phyloP scores from a whole-genome alignment of 2,329 filamentous ascomycete genomes.

The Aspergillus eucalypticola region DNA sequence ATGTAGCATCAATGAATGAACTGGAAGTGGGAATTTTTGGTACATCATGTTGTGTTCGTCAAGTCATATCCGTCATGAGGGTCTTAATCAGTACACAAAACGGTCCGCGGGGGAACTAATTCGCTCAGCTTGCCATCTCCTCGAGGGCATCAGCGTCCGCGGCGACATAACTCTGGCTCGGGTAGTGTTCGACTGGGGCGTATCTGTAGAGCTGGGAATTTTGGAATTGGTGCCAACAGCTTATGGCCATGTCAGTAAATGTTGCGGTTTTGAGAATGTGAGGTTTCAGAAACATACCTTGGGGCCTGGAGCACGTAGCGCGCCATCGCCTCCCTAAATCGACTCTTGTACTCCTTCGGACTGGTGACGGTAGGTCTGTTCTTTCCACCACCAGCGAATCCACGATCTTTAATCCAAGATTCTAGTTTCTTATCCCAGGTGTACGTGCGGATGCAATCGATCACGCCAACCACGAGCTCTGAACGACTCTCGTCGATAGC shows the following conservation, averaged over 20 bases:
- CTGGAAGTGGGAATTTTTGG: background rate
- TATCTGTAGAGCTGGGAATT: constrained; percentile 32
- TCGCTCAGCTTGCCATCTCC: constrained; percentile 4
- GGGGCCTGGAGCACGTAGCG: constrained; percentile 65
- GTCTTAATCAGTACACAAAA: background rate
- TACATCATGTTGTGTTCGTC: constrained; percentile 13
- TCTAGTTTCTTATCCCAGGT: constrained; percentile 99
- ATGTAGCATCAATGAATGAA: background rate
- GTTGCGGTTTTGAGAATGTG: no score
- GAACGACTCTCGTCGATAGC: constrained; percentile 88
- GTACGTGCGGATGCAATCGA: constrained; percentile 97
- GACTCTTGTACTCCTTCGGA: constrained; percentile 94
- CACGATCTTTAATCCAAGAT: constrained; percentile 98
- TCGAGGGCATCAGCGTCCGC: constrained; percentile 27
- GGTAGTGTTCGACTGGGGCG: constrained; percentile 30
- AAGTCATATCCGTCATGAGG: constrained; percentile 10
- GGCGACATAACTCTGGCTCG: constrained; percentile 11
- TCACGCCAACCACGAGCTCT: constrained; percentile 95
- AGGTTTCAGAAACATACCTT: constrained; percentile 37
- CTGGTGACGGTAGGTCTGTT: constrained; percentile 91
- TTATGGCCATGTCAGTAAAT: constrained; percentile 18
- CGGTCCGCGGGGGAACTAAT: background rate
- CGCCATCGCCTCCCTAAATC: constrained; percentile 95
- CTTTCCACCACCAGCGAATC: constrained; percentile 76
- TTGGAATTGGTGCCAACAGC: constrained; percentile 51